Base-by-base conservation (phyloP, 352 stramenopile genomes). In the Phytophthora podocarpi region DNA sequence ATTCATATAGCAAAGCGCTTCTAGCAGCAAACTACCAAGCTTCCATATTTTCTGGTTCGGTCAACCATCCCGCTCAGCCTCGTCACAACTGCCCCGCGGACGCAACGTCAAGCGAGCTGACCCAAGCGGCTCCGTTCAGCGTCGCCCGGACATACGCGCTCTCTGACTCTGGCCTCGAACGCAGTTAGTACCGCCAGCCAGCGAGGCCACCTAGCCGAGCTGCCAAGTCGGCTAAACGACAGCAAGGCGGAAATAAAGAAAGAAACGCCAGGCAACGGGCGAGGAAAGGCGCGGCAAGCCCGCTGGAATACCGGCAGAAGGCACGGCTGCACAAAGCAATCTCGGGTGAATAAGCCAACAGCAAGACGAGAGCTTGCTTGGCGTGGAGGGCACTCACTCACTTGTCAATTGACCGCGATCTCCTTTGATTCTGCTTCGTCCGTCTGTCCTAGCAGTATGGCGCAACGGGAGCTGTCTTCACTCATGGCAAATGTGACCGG, bases 231-330 rank as follows among this genome's bases (percentile, higher is more conserved):
- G 23, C 24, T 20, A 5, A 42, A 47, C 36, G 34, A 47, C 36
- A 58, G 54, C 16, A 26, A 21, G 21, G 32, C 20, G 32, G 10
- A 57, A 70, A 63, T 52, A 48, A 34, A 58, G 51, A 59, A 63
- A 61, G 62, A 75, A 75, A 59, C 27, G 50, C 40, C 21, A 28
- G 41, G 63, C 56, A 72, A 72, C 57, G 42, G 51, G 64, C 51
- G 58, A 37, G 67, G 67, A 75, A 72, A 72, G 67, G 63, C 67
- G 54, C 45, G 31, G 42, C 24, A 59, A 67, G 30, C 36, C 13
- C 31, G 34, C 27, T 53, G 55, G 65, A 73, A 70, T 21, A 31
- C 5, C 41, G 15, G 45, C 24, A 43, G 49, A 63, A 63, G 40
- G 54, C 51, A 53, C 37, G 12, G 15, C 34, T 13, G 32, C 42